These are phyloP conservation scores for Acer negundo DNA, from an alignment of 345 rosid species.

Conservation along the genomic window DNA sequence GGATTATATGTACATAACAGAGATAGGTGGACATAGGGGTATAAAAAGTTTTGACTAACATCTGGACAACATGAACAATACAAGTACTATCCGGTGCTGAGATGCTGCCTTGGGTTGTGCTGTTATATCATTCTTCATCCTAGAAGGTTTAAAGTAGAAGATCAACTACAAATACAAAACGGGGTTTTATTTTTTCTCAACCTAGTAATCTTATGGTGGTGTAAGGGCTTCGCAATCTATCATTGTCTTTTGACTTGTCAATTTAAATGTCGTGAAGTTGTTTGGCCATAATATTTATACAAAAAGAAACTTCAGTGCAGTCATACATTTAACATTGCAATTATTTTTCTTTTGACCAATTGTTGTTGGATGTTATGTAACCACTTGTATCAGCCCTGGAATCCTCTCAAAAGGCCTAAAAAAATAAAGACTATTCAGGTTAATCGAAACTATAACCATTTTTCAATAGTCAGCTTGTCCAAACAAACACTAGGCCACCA, in stretches of 20 bases:
- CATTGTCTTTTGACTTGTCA: too few relatives aligned
- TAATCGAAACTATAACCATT: constrained; percentile 28
- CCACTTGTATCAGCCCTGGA: neutral
- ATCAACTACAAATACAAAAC: neutral
- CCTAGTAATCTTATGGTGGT: neutral
- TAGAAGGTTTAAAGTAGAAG: too few relatives aligned
- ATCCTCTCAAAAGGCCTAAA: neutral
- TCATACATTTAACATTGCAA: neutral
- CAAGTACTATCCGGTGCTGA: neutral
- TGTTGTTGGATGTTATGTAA: too few relatives aligned
- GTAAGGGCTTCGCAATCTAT: neutral
- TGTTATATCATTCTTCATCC: neutral
- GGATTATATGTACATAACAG: constrained; percentile 8
- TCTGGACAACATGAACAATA: neutral
- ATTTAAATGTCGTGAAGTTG: too few relatives aligned
- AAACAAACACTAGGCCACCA: constrained; percentile 58
- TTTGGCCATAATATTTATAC: neutral
- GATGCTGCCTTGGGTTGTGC: too few relatives aligned
- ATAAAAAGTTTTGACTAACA: neutral
- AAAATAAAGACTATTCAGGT: constrained; percentile 31
- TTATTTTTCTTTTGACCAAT: neutral
- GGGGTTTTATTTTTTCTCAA: neutral
- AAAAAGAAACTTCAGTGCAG: neutral
- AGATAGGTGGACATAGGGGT: neutral
- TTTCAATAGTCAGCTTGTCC: constrained; percentile 21